A percentile compares a stretch with the other conserved stretches of the same genome.
These are phyloP conservation scores for Stylonectria norvegica DNA, from an alignment of 2,329 filamentous ascomycete species.

Conservation along the genomic window DNA sequence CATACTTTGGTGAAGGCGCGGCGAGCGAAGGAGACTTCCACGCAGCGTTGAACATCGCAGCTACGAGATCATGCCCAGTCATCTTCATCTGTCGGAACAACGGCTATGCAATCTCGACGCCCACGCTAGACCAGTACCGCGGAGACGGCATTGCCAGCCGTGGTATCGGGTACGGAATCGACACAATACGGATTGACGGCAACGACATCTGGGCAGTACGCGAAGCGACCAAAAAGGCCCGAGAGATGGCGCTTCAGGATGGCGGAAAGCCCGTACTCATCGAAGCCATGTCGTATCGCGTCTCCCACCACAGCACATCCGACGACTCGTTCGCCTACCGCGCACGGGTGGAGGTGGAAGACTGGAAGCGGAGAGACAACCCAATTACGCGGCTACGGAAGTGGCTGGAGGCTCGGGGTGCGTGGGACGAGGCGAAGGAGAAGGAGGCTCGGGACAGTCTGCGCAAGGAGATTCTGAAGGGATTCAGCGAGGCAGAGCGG, in stretches of 20 bases:
- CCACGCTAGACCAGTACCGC: constrained; percentile 85
- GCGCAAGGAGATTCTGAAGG: constrained; percentile 73
- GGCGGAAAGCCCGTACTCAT: constrained; percentile 83
- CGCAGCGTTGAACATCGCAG: constrained; percentile 84
- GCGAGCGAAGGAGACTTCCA: constrained; percentile 92
- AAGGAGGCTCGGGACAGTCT: constrained; percentile 63
- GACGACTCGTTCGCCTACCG: constrained; percentile 98
- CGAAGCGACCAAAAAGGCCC: constrained; percentile 73
- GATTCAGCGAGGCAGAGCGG: constrained; percentile 79
- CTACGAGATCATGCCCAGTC: constrained; percentile 81
- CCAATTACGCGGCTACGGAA: constrained; percentile 81
- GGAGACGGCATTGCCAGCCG: constrained; percentile 87
- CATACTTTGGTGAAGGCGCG: constrained; percentile 88
- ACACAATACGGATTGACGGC: constrained; percentile 88
- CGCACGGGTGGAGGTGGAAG: constrained; percentile 87
- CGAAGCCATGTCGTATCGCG: constrained; percentile 97
- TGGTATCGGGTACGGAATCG: constrained; percentile 88
- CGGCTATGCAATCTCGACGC: constrained; percentile 86
- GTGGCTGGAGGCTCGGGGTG: constrained; percentile 78
- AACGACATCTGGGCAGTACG: constrained; percentile 90
- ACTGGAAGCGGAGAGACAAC: constrained; percentile 90
- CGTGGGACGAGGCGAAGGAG: constrained; percentile 85
- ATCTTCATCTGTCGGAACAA: constrained; percentile 93
- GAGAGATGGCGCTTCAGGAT: constrained; percentile 72
- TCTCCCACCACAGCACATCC: constrained; percentile 93